Evolutionary conservation across 345 rosid genomes (phyloP).

Genomic region (Citrus mangshanensis): DNA sequence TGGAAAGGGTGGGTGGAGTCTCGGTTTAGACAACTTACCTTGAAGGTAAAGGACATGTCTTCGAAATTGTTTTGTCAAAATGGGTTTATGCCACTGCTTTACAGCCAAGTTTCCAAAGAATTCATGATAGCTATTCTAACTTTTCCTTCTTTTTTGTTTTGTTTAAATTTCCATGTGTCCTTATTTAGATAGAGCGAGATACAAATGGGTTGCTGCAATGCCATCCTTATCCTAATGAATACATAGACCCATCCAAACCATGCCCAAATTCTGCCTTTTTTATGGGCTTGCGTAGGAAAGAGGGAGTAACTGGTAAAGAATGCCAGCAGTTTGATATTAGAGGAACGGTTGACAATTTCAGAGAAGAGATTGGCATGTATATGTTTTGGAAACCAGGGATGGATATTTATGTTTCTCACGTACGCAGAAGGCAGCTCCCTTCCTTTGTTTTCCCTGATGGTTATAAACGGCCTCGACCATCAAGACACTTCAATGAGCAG

Average conservation of each 20-base stretch:
- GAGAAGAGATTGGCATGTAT: constrained; percentile 53
- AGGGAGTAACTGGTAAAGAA: constrained; percentile 57
- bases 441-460: constrained; percentile 68
- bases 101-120: background rate
- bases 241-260: constrained; percentile 47
- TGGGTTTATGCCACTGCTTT: background rate
- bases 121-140: background rate
- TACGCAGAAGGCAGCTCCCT: constrained; percentile 67
- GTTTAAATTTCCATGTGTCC: constrained; percentile 4
- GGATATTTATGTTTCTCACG: constrained; percentile 70
- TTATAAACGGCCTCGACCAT: constrained; percentile 41
- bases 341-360: constrained; percentile 61
- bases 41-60: constrained; percentile 39
- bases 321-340: constrained; percentile 80
- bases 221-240: constrained; percentile 70
- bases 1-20: constrained; percentile 91
- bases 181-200: constrained; percentile 69
- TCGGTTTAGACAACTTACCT: constrained; percentile 67
- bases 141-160: background rate
- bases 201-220: constrained; percentile 74
- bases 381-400: constrained; percentile 74
- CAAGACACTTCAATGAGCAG: constrained; percentile 47
- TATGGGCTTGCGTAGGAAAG: constrained; percentile 75
- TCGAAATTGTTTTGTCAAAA: background rate
- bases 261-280: constrained; percentile 65